phyloP scores from a whole-genome alignment of 805 yeast genomes.

The Diddensiella caesifluorescens region DNA sequence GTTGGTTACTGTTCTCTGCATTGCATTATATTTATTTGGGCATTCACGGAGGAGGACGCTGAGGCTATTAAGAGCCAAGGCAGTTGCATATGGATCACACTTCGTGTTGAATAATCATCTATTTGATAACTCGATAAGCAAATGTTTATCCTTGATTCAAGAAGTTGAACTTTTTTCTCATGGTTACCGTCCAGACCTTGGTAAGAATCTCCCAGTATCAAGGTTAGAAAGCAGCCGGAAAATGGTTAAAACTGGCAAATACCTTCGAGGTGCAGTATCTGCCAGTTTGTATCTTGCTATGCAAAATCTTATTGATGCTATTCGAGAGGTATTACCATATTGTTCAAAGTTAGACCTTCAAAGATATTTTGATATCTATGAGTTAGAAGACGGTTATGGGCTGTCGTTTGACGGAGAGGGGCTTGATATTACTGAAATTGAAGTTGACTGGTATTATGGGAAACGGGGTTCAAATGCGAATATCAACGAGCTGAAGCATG shows the following conservation, averaged over 20 bases:
- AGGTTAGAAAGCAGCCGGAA: slow-evolving; percentile 6
- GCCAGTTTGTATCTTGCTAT: slow-evolving; percentile 30
- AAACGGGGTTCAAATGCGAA: slow-evolving; percentile 25
- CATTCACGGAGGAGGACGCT: slow-evolving; percentile 31
- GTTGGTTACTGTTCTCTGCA: slow-evolving; percentile 26
- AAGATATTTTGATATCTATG: slow-evolving; percentile 43
- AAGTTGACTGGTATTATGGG: slow-evolving; percentile 21
- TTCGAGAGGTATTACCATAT: slow-evolving; percentile 28
- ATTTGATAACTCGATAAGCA: slow-evolving; percentile 27
- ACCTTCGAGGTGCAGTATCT: slow-evolving; percentile 32
- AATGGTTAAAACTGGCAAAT: slow-evolving; percentile 21
- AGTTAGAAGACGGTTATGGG: slow-evolving; percentile 29
- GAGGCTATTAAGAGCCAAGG: slow-evolving; percentile 28
- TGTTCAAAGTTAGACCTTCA: slow-evolving; percentile 34
- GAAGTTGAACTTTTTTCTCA: slow-evolving; percentile 29
- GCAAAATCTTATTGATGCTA: slow-evolving; percentile 30
- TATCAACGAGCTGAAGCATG: slow-evolving; percentile 27
- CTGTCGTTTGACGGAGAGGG: slow-evolving; percentile 13
- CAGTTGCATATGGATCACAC: slow-evolving; percentile 24
- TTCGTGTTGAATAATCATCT: slow-evolving; percentile 23
- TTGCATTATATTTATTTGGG: slow-evolving; percentile 29
- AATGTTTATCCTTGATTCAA: slow-evolving; percentile 26
- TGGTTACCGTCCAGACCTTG: slow-evolving; percentile 23
- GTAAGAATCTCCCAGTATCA: slow-evolving; percentile 10
- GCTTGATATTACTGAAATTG: slow-evolving; percentile 3